Evolutionary conservation across 1,284 basidiomycete genomes (phyloP).

Genomic region (Microbotryomycetes sp.): DNA sequence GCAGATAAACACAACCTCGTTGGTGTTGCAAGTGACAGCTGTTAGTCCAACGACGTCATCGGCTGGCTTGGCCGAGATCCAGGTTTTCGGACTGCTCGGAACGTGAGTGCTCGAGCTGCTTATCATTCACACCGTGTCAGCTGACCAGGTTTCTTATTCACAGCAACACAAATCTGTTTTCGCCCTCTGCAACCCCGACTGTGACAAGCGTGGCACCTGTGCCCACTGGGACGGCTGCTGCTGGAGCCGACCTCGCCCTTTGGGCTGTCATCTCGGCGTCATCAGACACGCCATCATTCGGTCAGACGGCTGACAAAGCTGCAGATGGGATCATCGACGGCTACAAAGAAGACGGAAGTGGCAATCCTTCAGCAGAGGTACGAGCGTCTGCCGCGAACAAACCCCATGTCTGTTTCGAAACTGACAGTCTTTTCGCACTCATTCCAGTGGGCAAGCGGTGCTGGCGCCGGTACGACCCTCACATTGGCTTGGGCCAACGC

Average conservation of each 20-base stretch:
- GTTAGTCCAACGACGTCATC: conserved; percentile 8
- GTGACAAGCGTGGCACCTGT: neutral
- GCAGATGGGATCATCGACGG: conserved; percentile 26
- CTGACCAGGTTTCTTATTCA: too few species aligned
- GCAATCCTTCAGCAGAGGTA: neutral
- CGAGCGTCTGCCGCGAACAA: too few species aligned
- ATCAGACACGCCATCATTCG: neutral
- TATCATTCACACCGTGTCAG: too few species aligned
- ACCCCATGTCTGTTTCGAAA: too few species aligned
- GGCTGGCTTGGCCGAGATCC: conserved; percentile 10
- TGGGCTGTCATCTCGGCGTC: neutral
- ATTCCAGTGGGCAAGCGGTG: conserved; percentile 25
- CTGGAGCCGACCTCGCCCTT: neutral
- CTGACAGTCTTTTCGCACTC: conserved; percentile 3
- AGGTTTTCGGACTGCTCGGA: conserved; percentile 1
- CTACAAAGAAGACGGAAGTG: conserved; percentile 14
- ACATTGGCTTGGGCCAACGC: conserved; percentile 18
- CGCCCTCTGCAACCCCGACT: neutral
- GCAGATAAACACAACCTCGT: conserved; percentile 4
- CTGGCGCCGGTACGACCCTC: conserved; percentile 23
- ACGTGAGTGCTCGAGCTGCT: too few species aligned
- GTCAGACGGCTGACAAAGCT: conserved; percentile 20
- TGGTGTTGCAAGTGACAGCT: conserved; percentile 9
- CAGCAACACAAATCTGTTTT: neutral
- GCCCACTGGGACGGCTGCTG: neutral